Percentiles rank a stretch among this genome's conserved stretches.
Conservation (phyloP, 805 yeast species). For the Candida andamanensis region DNA sequence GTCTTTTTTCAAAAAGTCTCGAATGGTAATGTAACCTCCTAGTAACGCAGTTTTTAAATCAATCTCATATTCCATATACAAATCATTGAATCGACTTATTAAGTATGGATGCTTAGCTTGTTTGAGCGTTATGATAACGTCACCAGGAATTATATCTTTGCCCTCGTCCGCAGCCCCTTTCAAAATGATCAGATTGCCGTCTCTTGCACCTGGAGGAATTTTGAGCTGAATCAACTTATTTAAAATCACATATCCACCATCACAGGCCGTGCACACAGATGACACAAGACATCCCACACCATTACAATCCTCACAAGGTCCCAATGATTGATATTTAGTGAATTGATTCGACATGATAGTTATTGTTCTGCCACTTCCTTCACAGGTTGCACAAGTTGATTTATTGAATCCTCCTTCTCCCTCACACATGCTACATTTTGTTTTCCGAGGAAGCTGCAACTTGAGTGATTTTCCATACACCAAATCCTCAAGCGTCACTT, state of each 20-base stretch:
- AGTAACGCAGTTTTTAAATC: conserved; percentile 51
- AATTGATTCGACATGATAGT: conserved; percentile 38
- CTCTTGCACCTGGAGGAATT: conserved; percentile 52
- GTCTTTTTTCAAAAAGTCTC: conserved; percentile 28
- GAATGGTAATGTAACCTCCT: conserved; percentile 46
- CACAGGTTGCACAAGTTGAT: conserved; percentile 30
- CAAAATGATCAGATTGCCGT: conserved; percentile 48
- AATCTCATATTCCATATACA: conserved; percentile 40
- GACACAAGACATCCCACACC: conserved; percentile 31
- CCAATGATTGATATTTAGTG: conserved; percentile 36
- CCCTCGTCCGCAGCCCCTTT: conserved; percentile 67
- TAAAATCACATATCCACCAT: conserved; percentile 42
- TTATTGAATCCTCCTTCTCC: conserved; percentile 48
- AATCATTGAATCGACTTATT: conserved; percentile 40
- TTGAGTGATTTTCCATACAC: conserved; percentile 54
- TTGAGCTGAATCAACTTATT: conserved; percentile 47
- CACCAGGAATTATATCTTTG: conserved; percentile 56
- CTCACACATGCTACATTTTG: conserved; percentile 45
- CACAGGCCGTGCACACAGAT: conserved; percentile 20
- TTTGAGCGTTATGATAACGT: conserved; percentile 53
- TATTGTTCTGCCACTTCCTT: conserved; percentile 43
- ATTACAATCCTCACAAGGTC: conserved; percentile 28
- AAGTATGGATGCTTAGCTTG: conserved; percentile 35
- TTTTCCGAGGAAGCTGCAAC: conserved; percentile 48
- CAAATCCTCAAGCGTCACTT: conserved; percentile 50